A percentile compares a stretch with the other conserved stretches of the same genome.
phyloP scores from a whole-genome alignment of 2,329 filamentous ascomycete species.

The Aspergillus ochraceoroseus region DNA sequence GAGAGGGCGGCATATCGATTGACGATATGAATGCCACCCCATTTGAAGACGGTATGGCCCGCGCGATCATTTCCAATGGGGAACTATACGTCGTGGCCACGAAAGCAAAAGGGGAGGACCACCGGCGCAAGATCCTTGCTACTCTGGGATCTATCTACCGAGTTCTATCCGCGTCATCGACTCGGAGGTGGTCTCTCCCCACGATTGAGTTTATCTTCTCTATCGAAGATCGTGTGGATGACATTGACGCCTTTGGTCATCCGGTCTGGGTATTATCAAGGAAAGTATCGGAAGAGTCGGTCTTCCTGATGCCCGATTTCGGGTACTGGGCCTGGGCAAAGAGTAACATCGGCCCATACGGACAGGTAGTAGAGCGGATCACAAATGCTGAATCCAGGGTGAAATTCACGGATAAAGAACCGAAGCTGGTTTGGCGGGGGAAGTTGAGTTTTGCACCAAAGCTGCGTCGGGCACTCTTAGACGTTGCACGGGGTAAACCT shows the following conservation, averaged over 20 bases:
- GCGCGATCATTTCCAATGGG: slow-evolving; percentile 31
- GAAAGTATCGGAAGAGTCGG: slow-evolving; percentile 36
- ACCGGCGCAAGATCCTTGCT: slow-evolving; percentile 38
- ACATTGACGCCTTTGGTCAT: slow-evolving; percentile 27
- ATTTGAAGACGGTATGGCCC: slow-evolving; percentile 32
- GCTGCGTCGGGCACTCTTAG: slow-evolving; percentile 39
- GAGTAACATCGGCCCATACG: slow-evolving; percentile 35
- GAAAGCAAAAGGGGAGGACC: slow-evolving; percentile 33
- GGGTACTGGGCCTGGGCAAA: slow-evolving; percentile 48
- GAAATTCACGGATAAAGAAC: slow-evolving; percentile 33
- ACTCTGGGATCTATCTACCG: slow-evolving; percentile 47
- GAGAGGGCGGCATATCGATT: slow-evolving; percentile 23
- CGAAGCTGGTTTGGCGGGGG: slow-evolving; percentile 48
- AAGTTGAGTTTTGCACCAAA: slow-evolving; percentile 42
- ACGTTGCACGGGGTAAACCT: slow-evolving; percentile 37
- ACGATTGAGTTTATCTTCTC: slow-evolving; percentile 48
- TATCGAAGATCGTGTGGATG: slow-evolving; percentile 44
- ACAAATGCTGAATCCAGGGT: slow-evolving; percentile 14
- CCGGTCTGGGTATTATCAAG: slow-evolving; percentile 45
- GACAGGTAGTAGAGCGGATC: slow-evolving; percentile 32
- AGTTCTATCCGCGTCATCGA: slow-evolving; percentile 40
- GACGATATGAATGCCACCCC: slow-evolving; percentile 28
- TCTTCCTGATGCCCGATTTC: slow-evolving; percentile 53
- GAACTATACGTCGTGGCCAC: slow-evolving; percentile 31
- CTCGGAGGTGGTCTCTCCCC: slow-evolving; percentile 34